Evolutionary conservation across 208 protist species (phyloP).

Genomic region (Phytomonas sp.): DNA sequence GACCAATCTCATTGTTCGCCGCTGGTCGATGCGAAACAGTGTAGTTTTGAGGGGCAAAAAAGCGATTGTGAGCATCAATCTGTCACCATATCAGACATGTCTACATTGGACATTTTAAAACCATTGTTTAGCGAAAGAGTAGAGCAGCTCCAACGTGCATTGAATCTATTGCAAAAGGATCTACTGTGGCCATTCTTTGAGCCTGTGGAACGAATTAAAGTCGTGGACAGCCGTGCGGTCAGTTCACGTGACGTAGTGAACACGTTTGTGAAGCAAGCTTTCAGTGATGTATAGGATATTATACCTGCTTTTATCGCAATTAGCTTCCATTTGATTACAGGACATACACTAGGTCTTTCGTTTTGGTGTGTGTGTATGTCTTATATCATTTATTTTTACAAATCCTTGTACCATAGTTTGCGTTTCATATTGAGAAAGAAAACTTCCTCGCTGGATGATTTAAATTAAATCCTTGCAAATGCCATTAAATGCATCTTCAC

Average conservation of each 20-base stretch:
- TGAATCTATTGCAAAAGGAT: constrained; percentile 58
- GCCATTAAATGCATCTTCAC: background rate
- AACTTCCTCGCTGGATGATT: background rate
- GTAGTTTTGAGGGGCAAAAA: background rate
- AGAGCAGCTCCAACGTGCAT: constrained; percentile 32
- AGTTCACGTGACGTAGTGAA: constrained; percentile 56
- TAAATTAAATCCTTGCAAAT: background rate
- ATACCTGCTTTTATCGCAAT: background rate
- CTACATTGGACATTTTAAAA: background rate
- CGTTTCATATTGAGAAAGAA: background rate
- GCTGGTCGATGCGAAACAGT: background rate
- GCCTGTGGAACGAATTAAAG: constrained; percentile 61
- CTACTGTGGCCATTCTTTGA: constrained; percentile 75
- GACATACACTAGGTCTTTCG: background rate
- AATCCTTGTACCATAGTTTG: background rate
- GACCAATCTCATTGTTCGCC: background rate
- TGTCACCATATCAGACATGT: background rate
- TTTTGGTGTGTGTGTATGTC: background rate
- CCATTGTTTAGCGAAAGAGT: background rate
- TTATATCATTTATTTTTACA: background rate
- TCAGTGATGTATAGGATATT: background rate
- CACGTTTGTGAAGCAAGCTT: constrained; percentile 17
- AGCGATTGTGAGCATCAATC: background rate
- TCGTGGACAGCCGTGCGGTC: constrained; percentile 59
- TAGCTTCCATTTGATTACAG: background rate